Evolutionary conservation across 345 rosid genomes (phyloP).

Genomic region (Ailanthus altissimus): DNA sequence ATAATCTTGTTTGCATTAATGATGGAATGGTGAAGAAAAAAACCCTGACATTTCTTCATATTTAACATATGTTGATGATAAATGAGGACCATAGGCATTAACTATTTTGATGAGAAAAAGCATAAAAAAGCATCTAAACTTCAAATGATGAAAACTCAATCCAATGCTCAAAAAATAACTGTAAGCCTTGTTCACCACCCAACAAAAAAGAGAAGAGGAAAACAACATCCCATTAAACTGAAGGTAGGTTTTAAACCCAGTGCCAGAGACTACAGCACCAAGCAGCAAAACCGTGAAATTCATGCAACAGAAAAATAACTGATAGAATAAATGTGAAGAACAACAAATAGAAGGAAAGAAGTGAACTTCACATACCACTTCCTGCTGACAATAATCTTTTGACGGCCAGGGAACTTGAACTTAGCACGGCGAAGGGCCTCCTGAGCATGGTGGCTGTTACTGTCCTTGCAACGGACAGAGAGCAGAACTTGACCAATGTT

Average conservation of each 20-base stretch:
- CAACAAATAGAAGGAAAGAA: too few relatives aligned
- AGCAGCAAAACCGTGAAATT: background rate
- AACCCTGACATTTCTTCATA: too few relatives aligned
- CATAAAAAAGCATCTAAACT: background rate
- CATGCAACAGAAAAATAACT: background rate
- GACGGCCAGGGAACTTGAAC: conserved; percentile 65
- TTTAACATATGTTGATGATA: background rate
- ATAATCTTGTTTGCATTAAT: too few relatives aligned
- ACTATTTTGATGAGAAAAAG: background rate
- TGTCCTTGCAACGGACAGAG: conserved; percentile 59
- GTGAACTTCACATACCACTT: conserved; percentile 38
- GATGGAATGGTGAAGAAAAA: too few relatives aligned
- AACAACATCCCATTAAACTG: background rate
- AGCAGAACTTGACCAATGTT: conserved; percentile 55
- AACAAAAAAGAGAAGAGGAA: background rate
- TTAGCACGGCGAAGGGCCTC: conserved; percentile 65
- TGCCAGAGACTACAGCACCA: background rate
- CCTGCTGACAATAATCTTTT: conserved; percentile 65
- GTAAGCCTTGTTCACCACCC: background rate
- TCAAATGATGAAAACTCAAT: background rate
- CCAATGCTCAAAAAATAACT: background rate
- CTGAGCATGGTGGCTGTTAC: conserved; percentile 49
- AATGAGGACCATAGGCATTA: background rate
- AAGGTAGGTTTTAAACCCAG: background rate
- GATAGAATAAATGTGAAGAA: background rate